These are phyloP conservation scores for Penicillium decumbens DNA, from an alignment of 2,329 filamentous ascomycete species.

Conservation along the genomic window DNA sequence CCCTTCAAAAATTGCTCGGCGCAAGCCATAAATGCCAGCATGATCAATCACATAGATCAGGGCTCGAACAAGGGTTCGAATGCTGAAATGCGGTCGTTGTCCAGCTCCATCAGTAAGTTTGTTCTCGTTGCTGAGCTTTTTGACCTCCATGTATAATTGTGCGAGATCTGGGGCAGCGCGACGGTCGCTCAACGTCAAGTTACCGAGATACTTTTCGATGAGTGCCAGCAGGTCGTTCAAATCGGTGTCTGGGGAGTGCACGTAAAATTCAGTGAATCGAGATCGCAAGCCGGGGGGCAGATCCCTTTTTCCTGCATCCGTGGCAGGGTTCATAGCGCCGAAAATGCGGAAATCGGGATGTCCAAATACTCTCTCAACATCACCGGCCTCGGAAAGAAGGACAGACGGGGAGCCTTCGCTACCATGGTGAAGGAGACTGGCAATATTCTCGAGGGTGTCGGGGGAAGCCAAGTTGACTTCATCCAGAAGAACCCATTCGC, in stretches of 20 bases:
- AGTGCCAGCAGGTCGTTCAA: slow-evolving; percentile 81
- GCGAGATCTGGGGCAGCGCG: slow-evolving; percentile 76
- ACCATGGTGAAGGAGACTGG: slow-evolving; percentile 75
- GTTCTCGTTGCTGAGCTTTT: slow-evolving; percentile 73
- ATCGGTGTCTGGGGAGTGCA: slow-evolving; percentile 82
- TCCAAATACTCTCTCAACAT: slow-evolving; percentile 81
- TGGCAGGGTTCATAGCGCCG: slow-evolving; percentile 98
- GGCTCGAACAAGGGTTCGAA: slow-evolving; percentile 86
- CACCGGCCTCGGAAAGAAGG: slow-evolving; percentile 85
- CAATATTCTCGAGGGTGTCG: slow-evolving; percentile 90
- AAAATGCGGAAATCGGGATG: slow-evolving; percentile 95
- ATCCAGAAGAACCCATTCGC: slow-evolving; percentile 93
- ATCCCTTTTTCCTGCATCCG: slow-evolving; percentile 93
- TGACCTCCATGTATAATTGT: slow-evolving; percentile 81
- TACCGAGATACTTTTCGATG: slow-evolving; percentile 79
- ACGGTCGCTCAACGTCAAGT: slow-evolving; percentile 65
- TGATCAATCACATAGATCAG: slow-evolving; percentile 84
- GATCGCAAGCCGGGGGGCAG: slow-evolving; percentile 82
- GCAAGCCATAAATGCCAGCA: slow-evolving; percentile 74
- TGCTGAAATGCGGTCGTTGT: slow-evolving; percentile 93
- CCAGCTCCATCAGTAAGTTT: slow-evolving; percentile 89
- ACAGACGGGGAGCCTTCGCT: slow-evolving; percentile 71
- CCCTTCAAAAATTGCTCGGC: slow-evolving; percentile 84
- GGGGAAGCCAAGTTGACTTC: slow-evolving; percentile 95
- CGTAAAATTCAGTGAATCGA: slow-evolving; percentile 92